Conservation (phyloP, 2,329 filamentous ascomycete genomes). For the Pseudocercospora cruenta region DNA sequence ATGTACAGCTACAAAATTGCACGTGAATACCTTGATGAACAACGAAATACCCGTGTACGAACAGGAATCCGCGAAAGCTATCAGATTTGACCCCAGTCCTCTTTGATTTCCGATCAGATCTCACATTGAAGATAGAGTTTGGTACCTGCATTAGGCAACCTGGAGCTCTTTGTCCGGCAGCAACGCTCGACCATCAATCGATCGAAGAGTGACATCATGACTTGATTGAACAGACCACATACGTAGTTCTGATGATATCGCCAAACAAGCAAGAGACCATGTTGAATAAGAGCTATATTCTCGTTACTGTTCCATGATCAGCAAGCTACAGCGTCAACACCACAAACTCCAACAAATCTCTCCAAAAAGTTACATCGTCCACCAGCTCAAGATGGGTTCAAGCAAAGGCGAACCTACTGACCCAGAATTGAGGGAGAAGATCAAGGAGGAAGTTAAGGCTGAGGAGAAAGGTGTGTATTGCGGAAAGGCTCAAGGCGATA, state of each 20-base stretch:
- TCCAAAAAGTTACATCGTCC: background rate
- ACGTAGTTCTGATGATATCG: conserved; percentile 5
- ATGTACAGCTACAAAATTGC: background rate
- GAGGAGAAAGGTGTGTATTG: conserved; percentile 38
- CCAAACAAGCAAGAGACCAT: background rate
- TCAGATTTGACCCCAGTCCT: background rate
- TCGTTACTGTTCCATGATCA: background rate
- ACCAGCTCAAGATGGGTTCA: conserved; percentile 31
- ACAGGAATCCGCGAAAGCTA: background rate
- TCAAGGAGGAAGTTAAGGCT: conserved; percentile 40
- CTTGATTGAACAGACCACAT: background rate
- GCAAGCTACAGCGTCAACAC: background rate
- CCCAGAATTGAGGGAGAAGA: conserved; percentile 37
- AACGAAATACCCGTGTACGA: background rate
- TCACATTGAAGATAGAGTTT: background rate
- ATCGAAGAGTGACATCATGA: conserved; percentile 10
- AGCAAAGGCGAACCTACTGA: conserved; percentile 40
- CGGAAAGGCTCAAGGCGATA: background rate
- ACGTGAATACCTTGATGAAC: background rate
- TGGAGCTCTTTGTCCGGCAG: background rate
- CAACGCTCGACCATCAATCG: background rate
- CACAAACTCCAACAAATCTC: background rate
- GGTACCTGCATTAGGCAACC: conserved; percentile 5
- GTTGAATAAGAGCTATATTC: background rate
- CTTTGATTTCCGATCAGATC: background rate